Evolutionary conservation across 306 rosid species (phyloP).

Genomic region (Medicago ruthenica): DNA sequence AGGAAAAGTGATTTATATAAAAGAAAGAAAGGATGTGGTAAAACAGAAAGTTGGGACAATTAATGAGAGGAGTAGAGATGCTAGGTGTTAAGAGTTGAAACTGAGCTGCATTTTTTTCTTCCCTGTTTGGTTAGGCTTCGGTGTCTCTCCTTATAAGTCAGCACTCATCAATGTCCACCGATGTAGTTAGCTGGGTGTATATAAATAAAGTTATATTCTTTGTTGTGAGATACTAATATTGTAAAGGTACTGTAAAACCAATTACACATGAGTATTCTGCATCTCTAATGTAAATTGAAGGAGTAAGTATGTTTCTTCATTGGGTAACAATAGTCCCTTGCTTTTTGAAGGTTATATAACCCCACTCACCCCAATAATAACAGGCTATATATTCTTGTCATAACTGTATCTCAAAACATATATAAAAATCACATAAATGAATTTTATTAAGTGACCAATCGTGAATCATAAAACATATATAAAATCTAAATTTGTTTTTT

Average conservation of each 20-base stretch:
- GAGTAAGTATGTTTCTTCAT: background rate
- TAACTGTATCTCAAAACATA: too few relatives aligned
- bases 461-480: too few relatives aligned
- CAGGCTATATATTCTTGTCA: too few relatives aligned
- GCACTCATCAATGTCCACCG: slow-evolving; percentile 21
- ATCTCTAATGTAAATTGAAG: too few relatives aligned
- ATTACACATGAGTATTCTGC: background rate
- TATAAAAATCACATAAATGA: too few relatives aligned
- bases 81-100: background rate
- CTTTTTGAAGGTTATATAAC: too few relatives aligned
- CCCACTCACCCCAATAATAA: too few relatives aligned
- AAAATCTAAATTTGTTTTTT: too few relatives aligned
- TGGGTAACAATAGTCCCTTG: background rate
- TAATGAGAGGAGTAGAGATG: slow-evolving; percentile 1
- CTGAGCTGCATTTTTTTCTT: background rate
- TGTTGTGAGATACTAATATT: background rate
- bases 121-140: background rate
- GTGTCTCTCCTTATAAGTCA: background rate
- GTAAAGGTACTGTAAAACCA: background rate
- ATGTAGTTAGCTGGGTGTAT: background rate
- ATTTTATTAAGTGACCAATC: too few relatives aligned
- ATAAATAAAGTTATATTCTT: background rate
- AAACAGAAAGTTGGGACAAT: slow-evolving; percentile 1
- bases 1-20: slow-evolving; percentile 24
- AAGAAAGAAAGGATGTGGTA: background rate